Percentiles rank a stretch among this genome's conserved stretches.
Evolutionary conservation across 78 protist genomes (phyloP).

Genomic region (Dictyostelium firmibasis): DNA sequence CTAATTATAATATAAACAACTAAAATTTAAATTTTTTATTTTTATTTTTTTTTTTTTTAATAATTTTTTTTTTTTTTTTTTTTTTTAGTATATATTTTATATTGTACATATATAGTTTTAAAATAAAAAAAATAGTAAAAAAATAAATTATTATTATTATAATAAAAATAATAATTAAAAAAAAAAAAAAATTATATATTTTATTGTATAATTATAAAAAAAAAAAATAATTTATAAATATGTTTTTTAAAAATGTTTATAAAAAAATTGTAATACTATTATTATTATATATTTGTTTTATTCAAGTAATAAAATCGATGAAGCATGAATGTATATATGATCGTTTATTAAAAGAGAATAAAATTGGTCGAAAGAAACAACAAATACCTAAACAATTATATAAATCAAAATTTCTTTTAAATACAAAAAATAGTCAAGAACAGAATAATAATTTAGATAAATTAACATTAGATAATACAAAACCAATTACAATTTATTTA

Average conservation of each 20-base stretch:
- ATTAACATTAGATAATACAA: neutral
- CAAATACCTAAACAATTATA: neutral
- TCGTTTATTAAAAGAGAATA: neutral
- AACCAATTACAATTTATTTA: neutral
- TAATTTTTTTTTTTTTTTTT: neutral
- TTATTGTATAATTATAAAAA: neutral
- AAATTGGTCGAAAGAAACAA: neutral
- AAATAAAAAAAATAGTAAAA: neutral
- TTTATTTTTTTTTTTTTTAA: neutral
- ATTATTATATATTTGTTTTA: neutral
- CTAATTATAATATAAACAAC: neutral
- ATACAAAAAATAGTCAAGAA: neutral
- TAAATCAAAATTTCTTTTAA: neutral
- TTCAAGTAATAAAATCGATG: neutral
- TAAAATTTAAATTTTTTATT: neutral
- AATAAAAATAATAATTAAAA: neutral
- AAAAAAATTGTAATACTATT: neutral
- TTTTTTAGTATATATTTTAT: neutral
- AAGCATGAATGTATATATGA: conserved; percentile 14
- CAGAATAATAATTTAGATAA: neutral
- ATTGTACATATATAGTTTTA: neutral
- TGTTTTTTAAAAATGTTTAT: neutral
- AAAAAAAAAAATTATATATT: neutral
- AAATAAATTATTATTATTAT: neutral
- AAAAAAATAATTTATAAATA: neutral